Base-by-base conservation (phyloP, 352 stramenopile species). In the Globisporangium irregulare region DNA sequence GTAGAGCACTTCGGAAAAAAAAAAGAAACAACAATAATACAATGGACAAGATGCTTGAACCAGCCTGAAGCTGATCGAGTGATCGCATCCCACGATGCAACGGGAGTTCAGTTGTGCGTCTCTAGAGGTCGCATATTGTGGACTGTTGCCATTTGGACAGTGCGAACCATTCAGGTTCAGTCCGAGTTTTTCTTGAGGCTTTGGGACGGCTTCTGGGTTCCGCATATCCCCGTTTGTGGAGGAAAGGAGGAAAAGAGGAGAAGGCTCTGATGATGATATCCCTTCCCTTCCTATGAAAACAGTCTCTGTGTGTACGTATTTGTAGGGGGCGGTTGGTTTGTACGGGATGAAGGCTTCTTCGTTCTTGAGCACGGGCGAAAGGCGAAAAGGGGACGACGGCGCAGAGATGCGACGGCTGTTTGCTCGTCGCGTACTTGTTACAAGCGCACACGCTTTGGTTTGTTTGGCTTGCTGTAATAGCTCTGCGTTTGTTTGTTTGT, bases 1-100 rank as follows among this genome's bases (percentile, higher is more conserved):
- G 43, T 15, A 51, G 43, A 51, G 18, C 43, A 24, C 43, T 51
- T 27, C 27, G 55, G 25, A n/a, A 60, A 59, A 58, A 59, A 34
- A n/a, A 24, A 59, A 34, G n/a, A 55, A 55, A 25, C 48, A 5
- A n/a, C n/a, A 57, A 32, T 46, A 12, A n/a, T 1, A 3, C 43
- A 50, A 22, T 12, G 43, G 6, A 24, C 18, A 51, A n/a, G 18
- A 22, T 51, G 43, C 43, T 51, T 51, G 43, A 51, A 51, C 18
- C 7, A 18, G 5, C 1, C 41, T 50, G 15, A n/a, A n/a, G 41
- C 43, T 51, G 43, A 51, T 51, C 43, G 43, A 51, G 43, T 22
- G 43, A 51, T 51, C 18, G 43, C 10, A 51, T 60, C 15, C 22
- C 54, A 59, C 54, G 43, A 59, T 12, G 18, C 14, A 43, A 43